These are phyloP conservation scores for Fusarium paranaense DNA, from an alignment of 2,329 filamentous ascomycete species.

Conservation along the genomic window DNA sequence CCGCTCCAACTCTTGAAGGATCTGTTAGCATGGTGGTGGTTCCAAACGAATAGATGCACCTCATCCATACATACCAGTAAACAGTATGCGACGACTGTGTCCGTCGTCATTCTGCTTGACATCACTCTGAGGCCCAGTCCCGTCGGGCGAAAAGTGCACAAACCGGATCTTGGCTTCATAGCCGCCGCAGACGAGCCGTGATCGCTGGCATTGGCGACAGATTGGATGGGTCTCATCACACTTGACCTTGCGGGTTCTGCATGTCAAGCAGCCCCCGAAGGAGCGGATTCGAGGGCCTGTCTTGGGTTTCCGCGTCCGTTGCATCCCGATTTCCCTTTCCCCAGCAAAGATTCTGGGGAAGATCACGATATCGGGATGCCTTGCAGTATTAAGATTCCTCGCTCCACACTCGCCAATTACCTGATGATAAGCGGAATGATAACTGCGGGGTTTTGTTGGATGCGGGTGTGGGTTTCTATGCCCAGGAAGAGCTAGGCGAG, in stretches of 20 bases:
- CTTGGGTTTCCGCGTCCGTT: neutral
- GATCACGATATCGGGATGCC: neutral
- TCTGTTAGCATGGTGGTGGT: neutral
- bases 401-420: neutral
- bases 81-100: neutral
- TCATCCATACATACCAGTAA: neutral
- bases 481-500: neutral
- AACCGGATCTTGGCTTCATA: neutral
- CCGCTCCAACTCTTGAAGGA: neutral
- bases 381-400: neutral
- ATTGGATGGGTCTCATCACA: neutral
- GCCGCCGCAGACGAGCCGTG: neutral
- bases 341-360: neutral
- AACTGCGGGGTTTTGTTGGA: neutral
- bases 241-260: neutral
- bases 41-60: neutral
- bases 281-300: neutral
- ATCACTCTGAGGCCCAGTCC: neutral
- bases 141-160: neutral
- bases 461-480: neutral
- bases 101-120: neutral
- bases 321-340: neutral
- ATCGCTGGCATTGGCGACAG: neutral
- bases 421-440: neutral
- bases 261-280: neutral